phyloP scores from a whole-genome alignment of 768 basidiomycete genomes.

The Sistotremastrum niveocremeum region DNA sequence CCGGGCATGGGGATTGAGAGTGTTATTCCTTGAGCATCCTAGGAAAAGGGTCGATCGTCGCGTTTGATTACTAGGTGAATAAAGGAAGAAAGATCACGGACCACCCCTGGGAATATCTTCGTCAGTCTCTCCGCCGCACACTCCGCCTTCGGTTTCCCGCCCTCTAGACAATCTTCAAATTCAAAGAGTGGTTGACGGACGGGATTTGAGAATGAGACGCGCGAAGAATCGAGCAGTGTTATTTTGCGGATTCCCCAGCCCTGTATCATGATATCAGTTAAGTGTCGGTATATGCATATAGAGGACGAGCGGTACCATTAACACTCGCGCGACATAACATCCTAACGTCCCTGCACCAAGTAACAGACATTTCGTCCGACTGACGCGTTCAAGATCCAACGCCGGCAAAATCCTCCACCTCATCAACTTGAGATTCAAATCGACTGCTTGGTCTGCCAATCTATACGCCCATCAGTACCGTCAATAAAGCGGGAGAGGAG shows the following conservation, averaged over 20 bases:
- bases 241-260: slow-evolving; percentile 95
- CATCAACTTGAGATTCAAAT: slow-evolving; percentile 95
- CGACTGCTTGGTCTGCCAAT: slow-evolving; percentile 93
- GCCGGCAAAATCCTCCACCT: slow-evolving; percentile 89
- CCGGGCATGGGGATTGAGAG: slow-evolving; percentile 95
- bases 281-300: background rate
- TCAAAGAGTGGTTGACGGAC: slow-evolving; percentile 95
- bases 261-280: slow-evolving; percentile 24
- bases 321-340: slow-evolving; percentile 83
- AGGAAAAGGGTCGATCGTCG: background rate
- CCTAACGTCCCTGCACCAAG: slow-evolving; percentile 95
- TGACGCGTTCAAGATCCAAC: slow-evolving; percentile 80
- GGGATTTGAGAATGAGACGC: slow-evolving; percentile 93
- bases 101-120: slow-evolving; percentile 88
- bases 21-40: slow-evolving; percentile 73
- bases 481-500: background rate
- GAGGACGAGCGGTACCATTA: slow-evolving; percentile 55
- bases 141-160: slow-evolving; percentile 88
- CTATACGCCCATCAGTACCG: slow-evolving; percentile 22
- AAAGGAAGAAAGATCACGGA: slow-evolving; percentile 24
- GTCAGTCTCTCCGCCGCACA: slow-evolving; percentile 77
- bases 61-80: background rate
- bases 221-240: slow-evolving; percentile 82
- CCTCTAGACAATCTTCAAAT: slow-evolving; percentile 84
- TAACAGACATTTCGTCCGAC: slow-evolving; percentile 64